Percentiles rank a stretch among this genome's conserved stretches.
phyloP scores from a whole-genome alignment of 1,284 basidiomycete species.

The Marasmius fiardii region DNA sequence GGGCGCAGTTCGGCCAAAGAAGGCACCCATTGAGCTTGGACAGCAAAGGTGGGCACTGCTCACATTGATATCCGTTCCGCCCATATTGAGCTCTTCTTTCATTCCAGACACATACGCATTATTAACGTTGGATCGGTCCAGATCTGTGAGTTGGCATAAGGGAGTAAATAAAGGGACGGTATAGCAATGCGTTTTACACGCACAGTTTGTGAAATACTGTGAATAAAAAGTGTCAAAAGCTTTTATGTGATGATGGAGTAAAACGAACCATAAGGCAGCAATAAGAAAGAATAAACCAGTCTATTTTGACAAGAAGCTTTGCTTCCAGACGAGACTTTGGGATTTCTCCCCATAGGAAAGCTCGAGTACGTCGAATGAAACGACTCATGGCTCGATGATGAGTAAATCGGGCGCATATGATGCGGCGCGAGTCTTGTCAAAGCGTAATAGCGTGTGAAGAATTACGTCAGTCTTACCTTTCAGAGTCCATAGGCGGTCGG shows the following conservation, averaged over 20 bases:
- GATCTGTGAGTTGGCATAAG: constrained; percentile 42
- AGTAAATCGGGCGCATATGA: not conserved
- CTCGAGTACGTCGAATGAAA: not conserved
- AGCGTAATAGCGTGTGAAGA: too few relatives aligned
- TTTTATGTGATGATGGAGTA: constrained; percentile 6
- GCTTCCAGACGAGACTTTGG: constrained; percentile 40
- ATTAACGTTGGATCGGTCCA: constrained; percentile 62
- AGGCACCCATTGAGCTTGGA: too few relatives aligned
- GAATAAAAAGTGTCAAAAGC: not conserved
- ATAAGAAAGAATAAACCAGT: constrained; percentile 66
- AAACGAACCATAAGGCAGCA: constrained; percentile 62
- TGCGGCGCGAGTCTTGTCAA: not conserved
- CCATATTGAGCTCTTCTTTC: constrained; percentile 73
- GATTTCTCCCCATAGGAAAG: constrained; percentile 25
- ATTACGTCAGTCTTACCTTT: too few relatives aligned
- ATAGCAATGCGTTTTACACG: constrained; percentile 14
- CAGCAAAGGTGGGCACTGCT: not conserved
- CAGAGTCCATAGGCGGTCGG: too few relatives aligned
- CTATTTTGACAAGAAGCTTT: constrained; percentile 52
- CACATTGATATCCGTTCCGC: constrained; percentile 69
- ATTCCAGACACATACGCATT: constrained; percentile 82
- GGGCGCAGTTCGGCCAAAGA: too few relatives aligned
- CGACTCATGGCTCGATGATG: not conserved
- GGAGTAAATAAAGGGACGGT: constrained; percentile 4
- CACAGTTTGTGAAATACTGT: constrained; percentile 67